Evolutionary conservation across 2,329 filamentous ascomycete genomes (phyloP).

Genomic region (Penicillium brevicompactum): DNA sequence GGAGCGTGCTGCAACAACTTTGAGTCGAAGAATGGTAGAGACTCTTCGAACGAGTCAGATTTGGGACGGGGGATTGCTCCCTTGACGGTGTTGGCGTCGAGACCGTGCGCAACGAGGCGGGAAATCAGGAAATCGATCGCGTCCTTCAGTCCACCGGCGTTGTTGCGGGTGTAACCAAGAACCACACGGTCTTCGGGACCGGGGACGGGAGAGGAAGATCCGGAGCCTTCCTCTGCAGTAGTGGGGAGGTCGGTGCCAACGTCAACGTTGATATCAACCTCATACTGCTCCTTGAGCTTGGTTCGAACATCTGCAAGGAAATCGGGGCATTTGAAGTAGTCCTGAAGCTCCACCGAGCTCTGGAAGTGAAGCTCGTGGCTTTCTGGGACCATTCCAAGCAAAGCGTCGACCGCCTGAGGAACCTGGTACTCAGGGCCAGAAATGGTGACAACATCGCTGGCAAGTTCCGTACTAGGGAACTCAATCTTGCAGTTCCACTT

Average conservation of each 20-base stretch:
- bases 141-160: slow-evolving; percentile 90
- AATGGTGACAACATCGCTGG: slow-evolving; percentile 92
- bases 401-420: slow-evolving; percentile 92
- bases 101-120: slow-evolving; percentile 80
- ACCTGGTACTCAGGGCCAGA: slow-evolving; percentile 98
- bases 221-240: slow-evolving; percentile 32
- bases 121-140: slow-evolving; percentile 92
- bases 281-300: slow-evolving; percentile 88
- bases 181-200: slow-evolving; percentile 59
- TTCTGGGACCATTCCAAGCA: slow-evolving; percentile 96
- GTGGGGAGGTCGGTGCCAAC: slow-evolving; percentile 37
- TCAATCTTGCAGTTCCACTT: slow-evolving; percentile 99
- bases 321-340: slow-evolving; percentile 78
- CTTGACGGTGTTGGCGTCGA: slow-evolving; percentile 85
- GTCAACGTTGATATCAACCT: slow-evolving; percentile 80
- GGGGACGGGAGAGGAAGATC: slow-evolving; percentile 48
- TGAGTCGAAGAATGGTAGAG: slow-evolving; percentile 93
- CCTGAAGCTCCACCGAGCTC: slow-evolving; percentile 72
- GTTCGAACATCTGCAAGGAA: slow-evolving; percentile 78
- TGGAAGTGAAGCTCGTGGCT: slow-evolving; percentile 88
- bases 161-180: slow-evolving; percentile 92
- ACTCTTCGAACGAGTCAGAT: slow-evolving; percentile 97
- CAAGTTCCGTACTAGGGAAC: slow-evolving; percentile 95
- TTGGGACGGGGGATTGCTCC: slow-evolving; percentile 97
- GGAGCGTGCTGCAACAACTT: slow-evolving; percentile 94